These are phyloP conservation scores for Fragosphaeria purpurea DNA, from an alignment of 2,329 filamentous ascomycete species.

Conservation along the genomic window DNA sequence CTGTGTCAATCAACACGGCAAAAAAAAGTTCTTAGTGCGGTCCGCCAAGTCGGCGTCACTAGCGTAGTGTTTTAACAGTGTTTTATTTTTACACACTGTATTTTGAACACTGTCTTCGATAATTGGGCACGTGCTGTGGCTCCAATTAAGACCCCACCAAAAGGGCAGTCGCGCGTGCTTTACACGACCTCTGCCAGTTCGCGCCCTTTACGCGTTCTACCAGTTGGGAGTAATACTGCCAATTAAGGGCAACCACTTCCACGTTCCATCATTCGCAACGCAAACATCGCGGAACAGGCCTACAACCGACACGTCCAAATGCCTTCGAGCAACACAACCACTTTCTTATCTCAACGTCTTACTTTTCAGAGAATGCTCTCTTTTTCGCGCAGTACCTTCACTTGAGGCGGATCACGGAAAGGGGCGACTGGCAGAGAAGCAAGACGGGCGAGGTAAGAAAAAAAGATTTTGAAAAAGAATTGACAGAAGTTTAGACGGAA, in stretches of 20 bases:
- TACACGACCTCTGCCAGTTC: background rate
- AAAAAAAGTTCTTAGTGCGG: conserved; percentile 10
- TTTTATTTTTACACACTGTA: background rate
- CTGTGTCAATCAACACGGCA: conserved; percentile 1
- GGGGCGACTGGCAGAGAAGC: background rate
- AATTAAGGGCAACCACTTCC: background rate
- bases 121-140: conserved; percentile 6
- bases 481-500: background rate
- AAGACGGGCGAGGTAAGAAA: conserved; percentile 1
- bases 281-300: background rate
- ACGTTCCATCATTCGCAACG: background rate
- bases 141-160: background rate
- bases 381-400: too few species aligned
- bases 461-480: background rate
- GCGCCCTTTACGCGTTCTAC: conserved; percentile 8
- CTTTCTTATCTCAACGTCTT: too few species aligned
- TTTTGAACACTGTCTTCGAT: background rate
- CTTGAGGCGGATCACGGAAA: too few species aligned
- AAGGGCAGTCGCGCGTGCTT: too few species aligned
- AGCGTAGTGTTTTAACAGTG: background rate
- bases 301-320: too few species aligned
- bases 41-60: conserved; percentile 3
- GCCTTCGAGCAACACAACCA: too few species aligned
- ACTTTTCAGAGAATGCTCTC: too few species aligned
- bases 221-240: conserved; percentile 6